Base-by-base conservation (phyloP, 176 grass and related monocot genomes). In the Aegilops tauschii region DNA sequence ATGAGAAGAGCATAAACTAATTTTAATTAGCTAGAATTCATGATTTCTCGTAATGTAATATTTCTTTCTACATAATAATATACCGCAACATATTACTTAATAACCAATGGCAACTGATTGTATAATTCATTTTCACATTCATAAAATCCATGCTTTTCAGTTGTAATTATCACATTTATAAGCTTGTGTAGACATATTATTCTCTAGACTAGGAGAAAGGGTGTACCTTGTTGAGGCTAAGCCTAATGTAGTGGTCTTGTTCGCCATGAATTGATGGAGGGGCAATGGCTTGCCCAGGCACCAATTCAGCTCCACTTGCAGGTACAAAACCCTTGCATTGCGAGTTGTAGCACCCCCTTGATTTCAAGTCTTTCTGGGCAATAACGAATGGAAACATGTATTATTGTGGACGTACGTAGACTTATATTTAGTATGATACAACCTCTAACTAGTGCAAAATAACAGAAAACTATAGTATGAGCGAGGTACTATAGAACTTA, bases 301-400 rank as follows among this genome's bases (percentile, higher is more conserved):
- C 6, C 62, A 90, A 85, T 21, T 73, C 58, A 14, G 70, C 50
- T n/a, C 61, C 70, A 50, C 35, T 77, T n/a, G 84, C 80, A 25
- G 76, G 56, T 2, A 90, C 84, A 83, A 90, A 90, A 45, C 89
- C 89, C 2, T 32, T 25, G 20, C 89, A 90, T 25, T 54, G 11
- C 3, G 78, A 10, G 58, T 90, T 87, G 63, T 71, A 87, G 62
- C 79, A 87, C 5, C 80, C 84, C 9, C 9, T 9, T 13, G 69
- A 25, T 36, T 21, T 17, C 10, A 18, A 67, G 35, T 73, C 83
- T 32, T 67, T 79, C 77, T 78, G 35, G 76, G 58, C 52, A 65
- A 25, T 66, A 23, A 35, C 12, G 65, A n/a, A 82, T 47, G 30
- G 16, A 30, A 52, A 76, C 7, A 31, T 29, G 27, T 52, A 54